Base-by-base conservation (phyloP, 169 alveolate genomes). In the Eimeria praecox region DNA sequence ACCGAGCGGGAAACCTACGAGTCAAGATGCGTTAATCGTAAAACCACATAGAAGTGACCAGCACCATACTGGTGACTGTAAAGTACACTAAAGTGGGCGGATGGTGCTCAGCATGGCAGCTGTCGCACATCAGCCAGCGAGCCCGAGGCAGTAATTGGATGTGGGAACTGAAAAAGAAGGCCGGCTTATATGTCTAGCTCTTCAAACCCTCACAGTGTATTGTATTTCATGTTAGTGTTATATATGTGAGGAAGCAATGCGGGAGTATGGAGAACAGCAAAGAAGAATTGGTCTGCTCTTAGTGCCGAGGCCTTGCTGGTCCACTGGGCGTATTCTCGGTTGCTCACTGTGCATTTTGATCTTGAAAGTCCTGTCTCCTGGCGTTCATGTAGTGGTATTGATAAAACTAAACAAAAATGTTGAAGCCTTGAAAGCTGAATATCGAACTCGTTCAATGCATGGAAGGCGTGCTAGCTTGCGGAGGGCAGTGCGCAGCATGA, bases 291-390 rank as follows among this genome's bases (percentile, higher is more conserved):
- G 10, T 33, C 49, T 69, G 80, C 35, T 69, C 35, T n/a, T 49
- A 69, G 49, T 69, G 80, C 30, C 49, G 80, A 42, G 87, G 87
- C 87, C 87, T n/a, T 40, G 62, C 40, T 77, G 87, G 87, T 77
- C 87, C 87, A 77, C 44, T 77, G 87, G 85, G 87, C 87, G 54
- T 22, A 24, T 27, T 42, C 33, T 42, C 64, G 40, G 35, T n/a
- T 40, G 87, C 64, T n/a, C 87, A 22, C 87, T 40, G 8, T 8
- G 64, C 64, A 77, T 24, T 42, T 40, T n/a, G 20, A 27, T 27
- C 44, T 77, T 5, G 40, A 40, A 77, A 40, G 42, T 22, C 22
- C 87, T 77, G 64, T 77, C 87, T 77, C 59, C 22, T 18, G 0
- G 54, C 44, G 24, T 46, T n/a, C 44, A 40, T 77, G 35, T 24